A percentile compares a stretch with the other conserved stretches of the same genome.
Evolutionary conservation across 768 basidiomycete genomes (phyloP).

Genomic region (Russula ochroleuca): DNA sequence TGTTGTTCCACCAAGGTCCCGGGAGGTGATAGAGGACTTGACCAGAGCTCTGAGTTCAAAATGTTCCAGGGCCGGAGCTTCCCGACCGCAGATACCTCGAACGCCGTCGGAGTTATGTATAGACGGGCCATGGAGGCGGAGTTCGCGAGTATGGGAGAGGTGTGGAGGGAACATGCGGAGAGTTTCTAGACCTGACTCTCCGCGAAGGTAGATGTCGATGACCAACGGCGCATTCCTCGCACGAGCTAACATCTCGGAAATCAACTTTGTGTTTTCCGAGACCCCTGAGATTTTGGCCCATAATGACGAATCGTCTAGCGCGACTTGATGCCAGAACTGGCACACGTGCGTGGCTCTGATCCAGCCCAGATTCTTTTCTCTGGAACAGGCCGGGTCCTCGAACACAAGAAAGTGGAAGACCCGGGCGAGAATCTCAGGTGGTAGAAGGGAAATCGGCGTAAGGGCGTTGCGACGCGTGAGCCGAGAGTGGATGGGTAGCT

Average conservation of each 20-base stretch:
- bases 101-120: neutral
- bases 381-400: neutral
- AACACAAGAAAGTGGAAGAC: constrained; percentile 10
- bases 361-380: neutral
- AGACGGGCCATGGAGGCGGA: neutral
- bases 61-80: constrained; percentile 12
- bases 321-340: constrained; percentile 17
- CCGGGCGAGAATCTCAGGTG: constrained; percentile 18
- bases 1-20: too few relatives aligned
- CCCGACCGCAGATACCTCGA: neutral
- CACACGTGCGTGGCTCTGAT: constrained; percentile 27
- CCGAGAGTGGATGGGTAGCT: neutral
- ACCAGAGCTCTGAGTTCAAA: constrained; percentile 1
- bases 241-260: constrained; percentile 8
- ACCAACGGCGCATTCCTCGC: constrained; percentile 1
- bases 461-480: constrained; percentile 14
- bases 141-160: constrained; percentile 9
- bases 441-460: constrained; percentile 9
- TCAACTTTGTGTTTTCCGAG: neutral
- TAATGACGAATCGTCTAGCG: constrained; percentile 11
- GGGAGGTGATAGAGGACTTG: neutral
- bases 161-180: neutral
- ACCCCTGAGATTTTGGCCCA: constrained; percentile 2
- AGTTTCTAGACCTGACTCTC: neutral
- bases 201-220: neutral